These are phyloP conservation scores for Nicotiana benthamiana DNA, from an alignment of 257 asterid genomes.

Conservation along the genomic window DNA sequence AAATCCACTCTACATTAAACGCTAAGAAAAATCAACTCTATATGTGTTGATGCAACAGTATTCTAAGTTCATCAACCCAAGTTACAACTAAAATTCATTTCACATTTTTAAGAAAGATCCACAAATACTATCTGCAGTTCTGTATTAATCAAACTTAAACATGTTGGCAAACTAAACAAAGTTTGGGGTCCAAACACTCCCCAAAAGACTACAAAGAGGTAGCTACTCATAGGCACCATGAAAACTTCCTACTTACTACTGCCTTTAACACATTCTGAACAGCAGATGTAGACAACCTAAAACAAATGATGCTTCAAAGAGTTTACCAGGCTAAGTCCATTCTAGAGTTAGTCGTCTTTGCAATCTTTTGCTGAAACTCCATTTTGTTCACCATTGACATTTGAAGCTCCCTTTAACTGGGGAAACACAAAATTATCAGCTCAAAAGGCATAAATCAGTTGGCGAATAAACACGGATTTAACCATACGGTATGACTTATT, in stretches of 20 bases:
- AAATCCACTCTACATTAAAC: background rate
- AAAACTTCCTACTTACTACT: slow-evolving; percentile 11
- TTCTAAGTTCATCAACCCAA: background rate
- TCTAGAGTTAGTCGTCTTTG: slow-evolving; percentile 36
- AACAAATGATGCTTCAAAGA: slow-evolving; percentile 14
- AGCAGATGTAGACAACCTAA: slow-evolving; percentile 8
- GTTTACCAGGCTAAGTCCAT: background rate
- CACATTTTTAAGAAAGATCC: background rate
- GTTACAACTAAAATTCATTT: slow-evolving; percentile 2
- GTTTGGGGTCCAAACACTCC: background rate
- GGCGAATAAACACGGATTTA: background rate
- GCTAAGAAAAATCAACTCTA: background rate
- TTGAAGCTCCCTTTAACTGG: slow-evolving; percentile 53
- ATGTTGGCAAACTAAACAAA: background rate
- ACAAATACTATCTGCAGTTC: background rate
- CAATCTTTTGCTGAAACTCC: slow-evolving; percentile 23
- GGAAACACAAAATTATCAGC: background rate
- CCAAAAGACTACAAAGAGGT: slow-evolving; percentile 10
- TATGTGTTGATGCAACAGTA: background rate
- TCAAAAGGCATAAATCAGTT: background rate
- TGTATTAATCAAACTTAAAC: background rate
- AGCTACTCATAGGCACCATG: slow-evolving; percentile 12
- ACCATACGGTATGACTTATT: background rate
- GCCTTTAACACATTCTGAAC: slow-evolving; percentile 5
- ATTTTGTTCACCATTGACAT: slow-evolving; percentile 26